Percentiles rank a stretch among this genome's conserved stretches.
These are phyloP conservation scores for Penicillium capsulatum DNA, from an alignment of 2,329 filamentous ascomycete species.

Conservation along the genomic window DNA sequence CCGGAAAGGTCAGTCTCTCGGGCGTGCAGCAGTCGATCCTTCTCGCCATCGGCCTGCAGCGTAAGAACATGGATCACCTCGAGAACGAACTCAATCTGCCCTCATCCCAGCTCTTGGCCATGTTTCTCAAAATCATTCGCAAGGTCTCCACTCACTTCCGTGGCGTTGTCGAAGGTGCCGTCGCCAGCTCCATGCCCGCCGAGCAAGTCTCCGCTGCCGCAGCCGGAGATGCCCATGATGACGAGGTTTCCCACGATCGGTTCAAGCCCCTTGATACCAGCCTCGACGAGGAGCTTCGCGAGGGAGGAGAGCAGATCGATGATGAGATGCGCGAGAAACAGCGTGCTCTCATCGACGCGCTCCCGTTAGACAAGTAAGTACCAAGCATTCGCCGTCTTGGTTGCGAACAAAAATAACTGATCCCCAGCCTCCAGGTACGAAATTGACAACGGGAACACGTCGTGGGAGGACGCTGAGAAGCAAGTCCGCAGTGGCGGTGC, in stretches of 20 bases:
- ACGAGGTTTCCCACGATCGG: slow-evolving; percentile 56
- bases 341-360: slow-evolving; percentile 79
- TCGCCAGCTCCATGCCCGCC: slow-evolving; percentile 62
- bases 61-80: slow-evolving; percentile 77
- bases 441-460: slow-evolving; percentile 45
- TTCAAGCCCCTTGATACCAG: slow-evolving; percentile 67
- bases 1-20: slow-evolving; percentile 62
- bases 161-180: slow-evolving; percentile 67
- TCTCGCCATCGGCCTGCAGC: slow-evolving; percentile 84
- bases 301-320: slow-evolving; percentile 73
- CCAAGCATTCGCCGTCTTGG: neutral
- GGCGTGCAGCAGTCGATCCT: slow-evolving; percentile 84
- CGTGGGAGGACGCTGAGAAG: slow-evolving; percentile 65
- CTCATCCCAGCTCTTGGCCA: slow-evolving; percentile 77
- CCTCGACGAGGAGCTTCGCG: slow-evolving; percentile 77
- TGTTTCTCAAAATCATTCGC: slow-evolving; percentile 94
- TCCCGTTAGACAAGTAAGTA: slow-evolving; percentile 79
- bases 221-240: slow-evolving; percentile 63
- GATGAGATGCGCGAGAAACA: slow-evolving; percentile 71
- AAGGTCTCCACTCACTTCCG: slow-evolving; percentile 81
- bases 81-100: slow-evolving; percentile 73
- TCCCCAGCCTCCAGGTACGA: slow-evolving; percentile 40
- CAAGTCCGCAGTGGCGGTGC: slow-evolving; percentile 60
- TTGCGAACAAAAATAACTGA: slow-evolving; percentile 39
- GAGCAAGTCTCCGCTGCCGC: slow-evolving; percentile 41